These are phyloP conservation scores for Euphrasia arctica DNA, from an alignment of 305 asterid species.

Conservation along the genomic window DNA sequence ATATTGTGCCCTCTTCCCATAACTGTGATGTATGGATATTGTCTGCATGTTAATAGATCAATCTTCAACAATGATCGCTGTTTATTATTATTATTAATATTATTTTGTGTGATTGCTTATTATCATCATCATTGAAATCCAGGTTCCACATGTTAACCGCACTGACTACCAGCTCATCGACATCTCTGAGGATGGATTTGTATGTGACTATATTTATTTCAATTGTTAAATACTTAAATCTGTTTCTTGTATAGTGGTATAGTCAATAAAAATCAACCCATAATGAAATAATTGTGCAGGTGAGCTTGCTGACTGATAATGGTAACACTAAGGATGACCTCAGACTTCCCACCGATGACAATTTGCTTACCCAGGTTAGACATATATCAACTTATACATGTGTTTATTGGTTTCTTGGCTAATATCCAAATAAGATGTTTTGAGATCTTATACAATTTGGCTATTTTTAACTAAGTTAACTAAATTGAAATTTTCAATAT, in stretches of 20 bases:
- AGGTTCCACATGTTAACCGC: slow-evolving; percentile 86
- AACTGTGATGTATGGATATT: slow-evolving; percentile 59
- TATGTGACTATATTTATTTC: slow-evolving; percentile 26
- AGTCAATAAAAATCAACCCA: neutral
- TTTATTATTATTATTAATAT: neutral
- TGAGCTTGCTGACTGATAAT: slow-evolving; percentile 73
- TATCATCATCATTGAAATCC: slow-evolving; percentile 8
- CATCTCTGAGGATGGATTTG: slow-evolving; percentile 85
- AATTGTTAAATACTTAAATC: neutral
- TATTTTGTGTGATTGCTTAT: neutral
- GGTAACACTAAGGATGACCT: slow-evolving; percentile 87
- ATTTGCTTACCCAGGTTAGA: slow-evolving; percentile 57
- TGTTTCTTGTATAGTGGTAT: neutral
- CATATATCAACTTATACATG: neutral
- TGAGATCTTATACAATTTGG: neutral
- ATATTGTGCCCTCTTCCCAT: slow-evolving; percentile 88
- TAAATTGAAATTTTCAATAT: too few species aligned
- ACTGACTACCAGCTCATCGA: slow-evolving; percentile 83
- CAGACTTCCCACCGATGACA: slow-evolving; percentile 74
- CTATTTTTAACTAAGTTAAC: too few species aligned
- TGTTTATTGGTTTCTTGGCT: neutral
- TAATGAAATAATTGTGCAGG: slow-evolving; percentile 33
- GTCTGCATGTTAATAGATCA: neutral
- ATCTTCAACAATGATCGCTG: neutral
- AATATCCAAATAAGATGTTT: neutral